phyloP scores from a whole-genome alignment of 2,329 filamentous ascomycete species.

The Xylaria sp. region DNA sequence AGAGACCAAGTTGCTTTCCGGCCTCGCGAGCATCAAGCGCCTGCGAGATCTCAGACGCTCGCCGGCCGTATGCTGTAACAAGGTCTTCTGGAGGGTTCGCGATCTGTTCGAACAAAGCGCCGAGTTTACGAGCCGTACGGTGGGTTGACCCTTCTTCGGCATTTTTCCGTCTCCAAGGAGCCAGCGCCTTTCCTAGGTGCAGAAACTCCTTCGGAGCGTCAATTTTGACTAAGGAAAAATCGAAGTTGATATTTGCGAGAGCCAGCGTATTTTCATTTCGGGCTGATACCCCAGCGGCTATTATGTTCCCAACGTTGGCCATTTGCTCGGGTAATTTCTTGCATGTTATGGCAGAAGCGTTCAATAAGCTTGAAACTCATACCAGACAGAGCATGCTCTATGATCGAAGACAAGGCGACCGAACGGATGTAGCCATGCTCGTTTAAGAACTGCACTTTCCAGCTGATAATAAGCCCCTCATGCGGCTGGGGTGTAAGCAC shows the following conservation, averaged over 20 bases:
- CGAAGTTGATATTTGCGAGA: slow-evolving; percentile 1
- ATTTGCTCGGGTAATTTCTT: neutral
- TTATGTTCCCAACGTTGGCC: neutral
- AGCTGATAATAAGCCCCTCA: neutral
- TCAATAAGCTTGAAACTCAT: neutral
- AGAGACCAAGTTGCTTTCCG: neutral
- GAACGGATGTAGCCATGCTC: no score
- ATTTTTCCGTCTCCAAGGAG: neutral
- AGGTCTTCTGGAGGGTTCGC: neutral
- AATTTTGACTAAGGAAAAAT: slow-evolving; percentile 5
- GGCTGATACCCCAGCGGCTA: neutral
- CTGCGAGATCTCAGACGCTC: neutral
- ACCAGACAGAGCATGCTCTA: neutral
- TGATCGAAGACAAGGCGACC: neutral
- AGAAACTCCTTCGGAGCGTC: neutral
- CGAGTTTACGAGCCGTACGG: slow-evolving; percentile 1
- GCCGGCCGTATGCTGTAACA: neutral
- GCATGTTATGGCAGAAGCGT: neutral
- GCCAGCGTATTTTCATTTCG: slow-evolving; percentile 1
- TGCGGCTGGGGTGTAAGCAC: neutral
- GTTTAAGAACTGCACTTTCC: neutral
- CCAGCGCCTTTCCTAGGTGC: neutral
- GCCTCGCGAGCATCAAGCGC: neutral
- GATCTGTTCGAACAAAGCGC: neutral
- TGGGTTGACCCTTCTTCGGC: neutral